Evolutionary conservation across 768 basidiomycete species (phyloP).

Genomic region (Naganishia friedmannii): DNA sequence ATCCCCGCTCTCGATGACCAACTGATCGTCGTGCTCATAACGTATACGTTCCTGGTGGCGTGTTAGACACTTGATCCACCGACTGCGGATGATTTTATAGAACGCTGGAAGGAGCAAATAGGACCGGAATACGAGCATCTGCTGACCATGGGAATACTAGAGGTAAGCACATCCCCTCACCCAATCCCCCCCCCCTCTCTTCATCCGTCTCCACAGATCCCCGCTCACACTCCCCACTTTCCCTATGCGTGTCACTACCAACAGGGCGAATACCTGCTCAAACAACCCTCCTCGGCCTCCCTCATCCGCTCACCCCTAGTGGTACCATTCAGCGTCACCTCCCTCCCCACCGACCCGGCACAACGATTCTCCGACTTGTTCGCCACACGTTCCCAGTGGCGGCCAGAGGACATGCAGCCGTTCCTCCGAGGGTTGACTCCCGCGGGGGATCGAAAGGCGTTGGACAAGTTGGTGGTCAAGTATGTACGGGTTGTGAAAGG

Average conservation of each 20-base stretch:
- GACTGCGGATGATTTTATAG: slow-evolving; percentile 56
- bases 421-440: slow-evolving; percentile 74
- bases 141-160: slow-evolving; percentile 67
- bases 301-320: slow-evolving; percentile 50
- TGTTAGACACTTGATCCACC: slow-evolving; percentile 11
- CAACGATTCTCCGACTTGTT: slow-evolving; percentile 86
- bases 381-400: slow-evolving; percentile 56
- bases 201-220: neutral
- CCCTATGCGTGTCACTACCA: too few species aligned
- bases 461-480: slow-evolving; percentile 82
- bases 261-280: slow-evolving; percentile 75
- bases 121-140: slow-evolving; percentile 71
- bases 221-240: neutral
- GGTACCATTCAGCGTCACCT: slow-evolving; percentile 71
- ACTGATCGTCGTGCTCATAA: too few species aligned
- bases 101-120: slow-evolving; percentile 68
- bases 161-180: slow-evolving; percentile 54
- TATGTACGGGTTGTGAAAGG: slow-evolving; percentile 76
- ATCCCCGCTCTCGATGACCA: too few species aligned
- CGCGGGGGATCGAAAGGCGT: slow-evolving; percentile 71
- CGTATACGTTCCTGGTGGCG: too few species aligned
- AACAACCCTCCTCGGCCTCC: slow-evolving; percentile 52
- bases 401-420: slow-evolving; percentile 70
- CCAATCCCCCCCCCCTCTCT: too few species aligned
- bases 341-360: slow-evolving; percentile 71